Evolutionary conservation across 805 yeast genomes (phyloP), one percentile per base, ranked within the genome.

Genomic region (Ogataea dorogensis): DNA sequence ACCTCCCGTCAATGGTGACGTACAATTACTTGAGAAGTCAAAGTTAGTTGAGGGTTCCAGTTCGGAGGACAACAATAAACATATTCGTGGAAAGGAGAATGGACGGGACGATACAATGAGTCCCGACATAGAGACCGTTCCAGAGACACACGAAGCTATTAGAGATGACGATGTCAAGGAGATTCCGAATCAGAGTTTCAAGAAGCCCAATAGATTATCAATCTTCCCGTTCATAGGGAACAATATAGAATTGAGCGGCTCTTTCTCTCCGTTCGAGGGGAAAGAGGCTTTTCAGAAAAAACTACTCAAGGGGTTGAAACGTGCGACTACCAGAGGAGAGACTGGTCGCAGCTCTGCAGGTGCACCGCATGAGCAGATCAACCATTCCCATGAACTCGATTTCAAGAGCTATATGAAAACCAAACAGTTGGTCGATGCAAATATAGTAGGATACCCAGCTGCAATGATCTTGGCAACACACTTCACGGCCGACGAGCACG

Each of bases 401-500:
- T 34, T 31, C 11, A 58, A 53, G 30, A 51, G 58, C 16, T 39
- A 40, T 17, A 23, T 44, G 24, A 54, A 60, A 23, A 56, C 59
- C 1, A 49, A 54, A 16, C 43, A 39, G 12, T 42, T 79, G 28
- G 59, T 79, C 9, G 66, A 70, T 20, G 71, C 84, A 17, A 63
- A 86, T 40, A 49, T 74, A 5, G 64, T 83, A 4, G 94, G 85
- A 8, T 69, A 81, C 9, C 89, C 96, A 0, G 82, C 86, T 2
- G 80, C 86, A 0, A 64, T 86, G 39, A 67, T 87, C 39, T 68
- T 87, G 5, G 87, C 93, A 4, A 77, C 94, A 1, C 73, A 80
- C 24, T 76, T 93, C 42, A 67, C 80, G 29, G 73, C 77, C 35
- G 96, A 88, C 56, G 95, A 86, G 42, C 75, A 72, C 46, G 86